phyloP scores from a whole-genome alignment of 2,329 filamentous ascomycete genomes.

The Cordyceps cicadae region DNA sequence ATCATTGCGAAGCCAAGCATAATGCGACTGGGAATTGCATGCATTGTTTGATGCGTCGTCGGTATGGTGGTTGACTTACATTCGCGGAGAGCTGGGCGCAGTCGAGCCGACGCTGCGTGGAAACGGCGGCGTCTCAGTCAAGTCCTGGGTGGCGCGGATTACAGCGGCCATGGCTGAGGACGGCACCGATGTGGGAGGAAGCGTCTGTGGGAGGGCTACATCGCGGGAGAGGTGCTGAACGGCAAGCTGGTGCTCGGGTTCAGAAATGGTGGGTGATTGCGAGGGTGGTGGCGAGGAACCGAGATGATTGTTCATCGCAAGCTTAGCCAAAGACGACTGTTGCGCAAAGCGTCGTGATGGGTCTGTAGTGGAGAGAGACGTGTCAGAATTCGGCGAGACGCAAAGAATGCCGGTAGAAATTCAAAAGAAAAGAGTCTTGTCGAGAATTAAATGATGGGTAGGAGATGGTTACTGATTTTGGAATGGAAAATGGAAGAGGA shows the following conservation, averaged over 20 bases:
- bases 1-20: neutral
- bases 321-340: constrained; percentile 34
- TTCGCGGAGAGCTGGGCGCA: constrained; percentile 49
- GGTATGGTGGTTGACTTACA: constrained; percentile 36
- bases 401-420: neutral
- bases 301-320: constrained; percentile 38
- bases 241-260: constrained; percentile 25
- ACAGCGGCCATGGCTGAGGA: constrained; percentile 33
- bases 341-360: constrained; percentile 29
- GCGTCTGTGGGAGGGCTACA: constrained; percentile 18
- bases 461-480: neutral
- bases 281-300: constrained; percentile 23
- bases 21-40: neutral
- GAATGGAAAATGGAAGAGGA: neutral
- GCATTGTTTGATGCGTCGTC: neutral
- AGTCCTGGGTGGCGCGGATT: constrained; percentile 34
- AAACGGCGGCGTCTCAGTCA: constrained; percentile 47
- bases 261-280: constrained; percentile 22
- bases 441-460: constrained; percentile 1
- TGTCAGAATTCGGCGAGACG: constrained; percentile 10
- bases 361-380: constrained; percentile 18
- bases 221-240: constrained; percentile 27
- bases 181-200: constrained; percentile 17
- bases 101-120: constrained; percentile 50
- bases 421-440: neutral